These are phyloP conservation scores for Ormosia semicastrata DNA, from an alignment of 306 rosid genomes.

Conservation along the genomic window DNA sequence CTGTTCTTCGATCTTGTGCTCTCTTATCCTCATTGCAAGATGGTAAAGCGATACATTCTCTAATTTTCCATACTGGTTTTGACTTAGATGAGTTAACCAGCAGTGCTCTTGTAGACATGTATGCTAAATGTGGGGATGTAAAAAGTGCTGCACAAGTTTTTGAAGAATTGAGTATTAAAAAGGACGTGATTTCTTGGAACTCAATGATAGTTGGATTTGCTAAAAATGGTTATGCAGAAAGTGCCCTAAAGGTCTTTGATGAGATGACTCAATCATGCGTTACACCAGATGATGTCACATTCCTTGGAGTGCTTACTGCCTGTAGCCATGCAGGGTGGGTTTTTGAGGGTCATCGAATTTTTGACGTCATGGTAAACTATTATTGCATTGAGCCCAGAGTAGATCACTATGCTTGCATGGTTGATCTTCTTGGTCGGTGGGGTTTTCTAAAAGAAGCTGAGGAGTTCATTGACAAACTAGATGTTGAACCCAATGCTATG, in stretches of 20 bases:
- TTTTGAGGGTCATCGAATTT: conserved; percentile 58
- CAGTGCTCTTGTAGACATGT: conserved; percentile 84
- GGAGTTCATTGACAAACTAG: conserved; percentile 45
- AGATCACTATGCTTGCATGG: conserved; percentile 76
- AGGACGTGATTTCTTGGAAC: conserved; percentile 75
- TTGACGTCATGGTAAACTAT: conserved; percentile 44
- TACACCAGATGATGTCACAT: conserved; percentile 71
- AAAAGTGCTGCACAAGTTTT: conserved; percentile 59
- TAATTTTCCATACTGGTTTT: conserved; percentile 67
- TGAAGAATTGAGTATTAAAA: conserved; percentile 54
- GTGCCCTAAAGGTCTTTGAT: conserved; percentile 53
- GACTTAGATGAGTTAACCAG: conserved; percentile 66
- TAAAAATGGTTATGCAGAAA: conserved; percentile 71
- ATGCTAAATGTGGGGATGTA: conserved; percentile 81
- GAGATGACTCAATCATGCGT: conserved; percentile 51
- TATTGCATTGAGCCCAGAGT: conserved; percentile 54
- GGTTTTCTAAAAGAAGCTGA: conserved; percentile 82
- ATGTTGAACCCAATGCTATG: conserved; percentile 55
- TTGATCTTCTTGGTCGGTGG: conserved; percentile 79
- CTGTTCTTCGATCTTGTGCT: conserved; percentile 67
- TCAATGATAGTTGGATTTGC: conserved; percentile 87
- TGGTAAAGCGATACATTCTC: conserved; percentile 66
- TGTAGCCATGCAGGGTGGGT: conserved; percentile 86
- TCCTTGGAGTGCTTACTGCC: conserved; percentile 85
- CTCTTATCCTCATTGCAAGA: conserved; percentile 56